Evolutionary conservation across 2,329 filamentous ascomycete species (phyloP), one percentile per base, ranked within the genome.

Genomic region (Colletotrichum filicis): DNA sequence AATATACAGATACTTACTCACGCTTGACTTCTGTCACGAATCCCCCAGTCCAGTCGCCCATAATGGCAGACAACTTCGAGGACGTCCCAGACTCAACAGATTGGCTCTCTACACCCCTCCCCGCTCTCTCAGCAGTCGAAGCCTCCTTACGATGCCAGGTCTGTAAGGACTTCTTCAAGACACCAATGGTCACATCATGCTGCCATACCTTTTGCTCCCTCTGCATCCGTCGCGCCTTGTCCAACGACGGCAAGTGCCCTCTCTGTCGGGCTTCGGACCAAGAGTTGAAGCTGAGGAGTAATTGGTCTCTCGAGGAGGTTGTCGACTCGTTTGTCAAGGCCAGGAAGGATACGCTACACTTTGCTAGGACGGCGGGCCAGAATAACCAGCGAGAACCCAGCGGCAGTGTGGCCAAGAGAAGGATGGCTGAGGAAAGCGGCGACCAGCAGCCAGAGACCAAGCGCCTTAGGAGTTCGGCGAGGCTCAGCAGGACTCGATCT

Each of bases 151-250:
- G 97, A 77, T 99, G 97, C 83, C 94, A 98, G 83, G 94, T 99
- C 73, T 99, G 97, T 90, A 98, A 98, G 81, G 97, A 99, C 82
- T 97, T 98, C 83, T 98, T 94, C 85, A 91, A 91, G 74, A 97
- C 95, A 63, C 97, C 97, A 0, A 97, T 99, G 90, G 92, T 98
- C 75, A 99, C 97, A 1, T 94, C 94, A 1, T 99, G 97, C 84
- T 93, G 91, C 66, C 97, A 99, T 81, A 98, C 97, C 0, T 99
- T 99, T 80, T 99, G 97, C 87, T 98, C 96, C 7, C 85, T 97
- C 66, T 99, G 97, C 82, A 98, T 99, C 80, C 93, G 97, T 35
- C 89, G 95, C 75, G 95, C 94, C 74, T 88, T 99, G 1, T 92
- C 92, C 2, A 89, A 90, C 37, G 95, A 98, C 76, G 94, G 95